Evolutionary conservation across 305 asterid genomes (phyloP).

Genomic region (Solanum aculeatissimum): DNA sequence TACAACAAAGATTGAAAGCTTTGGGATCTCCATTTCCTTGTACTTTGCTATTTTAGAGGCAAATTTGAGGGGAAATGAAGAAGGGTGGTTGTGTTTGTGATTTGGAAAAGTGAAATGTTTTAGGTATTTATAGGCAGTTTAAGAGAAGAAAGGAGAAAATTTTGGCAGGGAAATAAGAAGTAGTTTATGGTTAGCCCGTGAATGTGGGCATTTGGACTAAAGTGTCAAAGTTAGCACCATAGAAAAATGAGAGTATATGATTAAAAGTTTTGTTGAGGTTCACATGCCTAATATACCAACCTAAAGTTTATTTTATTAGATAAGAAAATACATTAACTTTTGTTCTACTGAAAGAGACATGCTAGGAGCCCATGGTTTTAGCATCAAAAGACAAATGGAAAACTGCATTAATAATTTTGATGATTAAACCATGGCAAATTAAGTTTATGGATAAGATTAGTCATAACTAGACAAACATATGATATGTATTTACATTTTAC

Average conservation of each 20-base stretch:
- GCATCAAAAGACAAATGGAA: neutral
- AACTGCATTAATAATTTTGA: neutral
- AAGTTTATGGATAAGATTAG: neutral
- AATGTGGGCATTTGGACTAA: neutral
- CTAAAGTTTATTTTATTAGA: neutral
- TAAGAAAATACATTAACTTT: neutral
- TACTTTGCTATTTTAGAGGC: neutral
- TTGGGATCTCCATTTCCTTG: constrained; percentile 1
- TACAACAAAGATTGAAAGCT: neutral
- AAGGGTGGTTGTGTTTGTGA: neutral
- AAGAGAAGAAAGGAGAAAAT: neutral
- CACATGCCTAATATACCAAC: neutral
- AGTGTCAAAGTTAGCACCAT: neutral
- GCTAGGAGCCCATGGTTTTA: neutral
- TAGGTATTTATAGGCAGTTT: neutral
- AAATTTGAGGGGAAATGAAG: neutral
- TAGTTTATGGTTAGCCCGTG: neutral
- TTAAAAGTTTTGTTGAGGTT: neutral
- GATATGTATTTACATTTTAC: too few relatives aligned
- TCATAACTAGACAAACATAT: too few relatives aligned
- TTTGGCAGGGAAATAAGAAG: neutral
- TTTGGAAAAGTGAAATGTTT: neutral
- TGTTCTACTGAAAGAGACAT: neutral
- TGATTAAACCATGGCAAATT: neutral
- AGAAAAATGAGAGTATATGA: neutral